These are phyloP conservation scores for Farysia itapuensis DNA, from an alignment of 1,284 basidiomycete species.

Conservation along the genomic window DNA sequence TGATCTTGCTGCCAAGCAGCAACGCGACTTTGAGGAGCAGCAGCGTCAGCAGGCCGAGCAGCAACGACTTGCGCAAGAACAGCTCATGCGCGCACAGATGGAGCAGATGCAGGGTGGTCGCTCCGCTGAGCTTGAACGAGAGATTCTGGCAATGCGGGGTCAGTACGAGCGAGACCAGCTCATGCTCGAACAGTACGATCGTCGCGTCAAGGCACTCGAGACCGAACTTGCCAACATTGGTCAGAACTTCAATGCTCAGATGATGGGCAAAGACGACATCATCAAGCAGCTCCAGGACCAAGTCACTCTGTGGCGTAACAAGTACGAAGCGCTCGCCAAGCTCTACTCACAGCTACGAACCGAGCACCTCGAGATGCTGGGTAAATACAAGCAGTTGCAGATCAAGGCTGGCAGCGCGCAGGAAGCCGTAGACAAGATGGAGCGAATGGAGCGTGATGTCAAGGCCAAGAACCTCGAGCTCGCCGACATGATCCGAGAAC, in stretches of 20 bases:
- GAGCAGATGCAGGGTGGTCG: conserved; percentile 65
- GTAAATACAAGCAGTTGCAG: conserved; percentile 96
- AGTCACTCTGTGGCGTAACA: conserved; percentile 94
- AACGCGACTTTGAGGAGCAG: conserved; percentile 85
- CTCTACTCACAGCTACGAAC: conserved; percentile 96
- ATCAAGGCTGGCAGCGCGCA: conserved; percentile 97
- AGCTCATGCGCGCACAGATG: conserved; percentile 74
- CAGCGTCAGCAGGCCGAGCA: conserved; percentile 85
- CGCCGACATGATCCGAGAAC: conserved; percentile 97
- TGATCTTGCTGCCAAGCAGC: conserved; percentile 78
- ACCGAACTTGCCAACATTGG: conserved; percentile 80
- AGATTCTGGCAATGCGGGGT: conserved; percentile 88
- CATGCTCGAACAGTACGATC: conserved; percentile 95
- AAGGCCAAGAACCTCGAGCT: conserved; percentile 98
- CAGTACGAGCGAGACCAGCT: conserved; percentile 99
- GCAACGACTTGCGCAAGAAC: conserved; percentile 84
- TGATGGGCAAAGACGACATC: conserved; percentile 89
- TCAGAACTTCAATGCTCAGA: conserved; percentile 81
- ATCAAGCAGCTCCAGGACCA: conserved; percentile 96
- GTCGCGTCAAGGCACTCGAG: conserved; percentile 93
- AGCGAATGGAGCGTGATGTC: conserved; percentile 96
- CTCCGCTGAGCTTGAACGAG: conserved; percentile 81
- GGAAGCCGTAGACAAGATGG: conserved; percentile 98
- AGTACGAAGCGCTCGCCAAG: conserved; percentile 98
- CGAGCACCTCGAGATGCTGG: conserved; percentile 95